Percentiles rank a stretch among this genome's conserved stretches.
These are phyloP conservation scores for Bonia amplexicaulis DNA, from an alignment of 176 grass and related monocot species.

Conservation along the genomic window DNA sequence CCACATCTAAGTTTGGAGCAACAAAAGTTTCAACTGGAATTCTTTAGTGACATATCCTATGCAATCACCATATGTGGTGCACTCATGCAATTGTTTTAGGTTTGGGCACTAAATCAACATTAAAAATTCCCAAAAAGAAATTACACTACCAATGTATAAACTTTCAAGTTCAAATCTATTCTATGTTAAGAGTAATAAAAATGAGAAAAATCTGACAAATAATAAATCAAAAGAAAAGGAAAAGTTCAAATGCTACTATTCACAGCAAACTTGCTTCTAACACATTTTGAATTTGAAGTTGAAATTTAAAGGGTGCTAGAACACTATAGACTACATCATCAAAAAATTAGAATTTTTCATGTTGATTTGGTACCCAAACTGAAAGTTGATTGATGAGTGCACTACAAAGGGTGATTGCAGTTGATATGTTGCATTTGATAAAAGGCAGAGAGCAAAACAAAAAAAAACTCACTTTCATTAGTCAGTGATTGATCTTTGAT, in stretches of 20 bases:
- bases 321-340: not conserved
- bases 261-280: not conserved
- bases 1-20: constrained; percentile 64
- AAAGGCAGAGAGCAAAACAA: constrained; percentile 22
- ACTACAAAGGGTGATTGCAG: not conserved
- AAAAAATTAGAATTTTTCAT: not conserved
- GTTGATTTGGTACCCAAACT: not conserved
- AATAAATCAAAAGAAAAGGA: not conserved
- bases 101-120: not conserved
- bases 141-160: not conserved
- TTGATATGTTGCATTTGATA: not conserved
- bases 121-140: not conserved
- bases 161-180: not conserved
- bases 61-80: not conserved
- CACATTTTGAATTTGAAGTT: not conserved
- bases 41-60: not conserved
- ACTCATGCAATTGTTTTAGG: not conserved
- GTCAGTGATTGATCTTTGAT: constrained; percentile 92
- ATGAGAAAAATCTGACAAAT: not conserved
- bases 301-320: not conserved
- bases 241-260: not conserved
- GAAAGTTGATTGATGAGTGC: not conserved
- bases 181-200: not conserved
- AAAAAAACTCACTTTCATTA: constrained; percentile 84
- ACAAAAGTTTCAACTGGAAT: constrained; percentile 11